Conservation (phyloP, 2,329 filamentous ascomycete genomes). For the Clonostachys solani region DNA sequence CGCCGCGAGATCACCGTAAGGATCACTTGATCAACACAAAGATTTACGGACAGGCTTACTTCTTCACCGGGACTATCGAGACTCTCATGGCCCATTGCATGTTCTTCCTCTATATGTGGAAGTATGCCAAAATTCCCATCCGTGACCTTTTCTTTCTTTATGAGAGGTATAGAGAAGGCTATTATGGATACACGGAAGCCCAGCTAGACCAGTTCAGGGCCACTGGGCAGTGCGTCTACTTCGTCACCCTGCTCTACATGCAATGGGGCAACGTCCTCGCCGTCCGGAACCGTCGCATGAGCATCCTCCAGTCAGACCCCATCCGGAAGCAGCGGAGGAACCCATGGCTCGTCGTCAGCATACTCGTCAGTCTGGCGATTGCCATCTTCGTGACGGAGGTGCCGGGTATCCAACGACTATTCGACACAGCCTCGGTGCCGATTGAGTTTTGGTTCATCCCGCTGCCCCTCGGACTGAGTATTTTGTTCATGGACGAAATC, state of each 20-base stretch:
- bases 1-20: conserved; percentile 41
- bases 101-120: conserved; percentile 50
- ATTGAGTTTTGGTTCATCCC: conserved; percentile 49
- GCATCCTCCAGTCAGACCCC: conserved; percentile 46
- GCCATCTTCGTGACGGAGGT: conserved; percentile 50
- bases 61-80: conserved; percentile 48
- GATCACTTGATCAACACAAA: conserved; percentile 48
- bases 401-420: conserved; percentile 41
- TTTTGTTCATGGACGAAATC: conserved; percentile 47
- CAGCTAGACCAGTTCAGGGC: conserved; percentile 42
- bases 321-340: conserved; percentile 40
- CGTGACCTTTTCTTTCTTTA: conserved; percentile 44
- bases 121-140: conserved; percentile 39
- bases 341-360: conserved; percentile 40
- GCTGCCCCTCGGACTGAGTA: conserved; percentile 41
- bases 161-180: conserved; percentile 40
- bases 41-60: conserved; percentile 46
- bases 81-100: conserved; percentile 43
- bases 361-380: conserved; percentile 41
- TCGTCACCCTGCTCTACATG: conserved; percentile 47
- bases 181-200: conserved; percentile 39
- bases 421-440: conserved; percentile 43
- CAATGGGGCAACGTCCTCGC: conserved; percentile 50
- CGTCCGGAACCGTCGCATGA: conserved; percentile 46
- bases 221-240: conserved; percentile 47